phyloP scores from a whole-genome alignment of 2,329 filamentous ascomycete genomes.

The Arthrobotrys musiformis region DNA sequence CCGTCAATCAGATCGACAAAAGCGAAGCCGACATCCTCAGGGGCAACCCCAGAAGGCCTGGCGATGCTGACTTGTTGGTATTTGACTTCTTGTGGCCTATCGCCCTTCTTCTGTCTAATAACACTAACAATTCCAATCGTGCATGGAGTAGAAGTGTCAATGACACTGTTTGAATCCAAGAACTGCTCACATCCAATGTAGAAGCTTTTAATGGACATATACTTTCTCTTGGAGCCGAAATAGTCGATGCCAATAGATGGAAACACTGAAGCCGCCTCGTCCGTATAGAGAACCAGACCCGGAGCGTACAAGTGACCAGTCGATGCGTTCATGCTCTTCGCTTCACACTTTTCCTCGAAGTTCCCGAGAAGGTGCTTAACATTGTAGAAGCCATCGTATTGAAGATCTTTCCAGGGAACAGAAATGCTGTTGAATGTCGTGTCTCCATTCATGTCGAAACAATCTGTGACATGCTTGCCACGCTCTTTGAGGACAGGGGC shows the following conservation, averaged over 20 bases:
- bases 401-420: constrained; percentile 36
- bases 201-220: constrained; percentile 47
- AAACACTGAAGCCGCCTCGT: constrained; percentile 5
- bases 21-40: constrained; percentile 21
- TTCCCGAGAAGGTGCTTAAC: constrained; percentile 30
- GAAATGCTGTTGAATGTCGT: constrained; percentile 37
- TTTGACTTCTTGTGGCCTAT: constrained; percentile 26
- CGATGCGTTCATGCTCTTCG: constrained; percentile 8
- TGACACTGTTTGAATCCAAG: constrained; percentile 12
- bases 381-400: constrained; percentile 36
- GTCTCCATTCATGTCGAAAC: constrained; percentile 28
- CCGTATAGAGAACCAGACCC: constrained; percentile 6
- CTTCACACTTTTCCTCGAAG: neutral
- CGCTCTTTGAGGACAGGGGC: neutral
- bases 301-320: constrained; percentile 37
- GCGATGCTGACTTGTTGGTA: constrained; percentile 39
- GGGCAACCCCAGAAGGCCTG: neutral
- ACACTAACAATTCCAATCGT: constrained; percentile 28
- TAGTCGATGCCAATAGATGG: constrained; percentile 50
- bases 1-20: constrained; percentile 39
- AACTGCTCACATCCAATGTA: constrained; percentile 42
- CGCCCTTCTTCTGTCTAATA: constrained; percentile 23
- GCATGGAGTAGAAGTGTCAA: constrained; percentile 26
- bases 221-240: constrained; percentile 23
- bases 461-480: constrained; percentile 30